phyloP scores from a whole-genome alignment of 768 basidiomycete species.

The Lactarius hengduanensis region DNA sequence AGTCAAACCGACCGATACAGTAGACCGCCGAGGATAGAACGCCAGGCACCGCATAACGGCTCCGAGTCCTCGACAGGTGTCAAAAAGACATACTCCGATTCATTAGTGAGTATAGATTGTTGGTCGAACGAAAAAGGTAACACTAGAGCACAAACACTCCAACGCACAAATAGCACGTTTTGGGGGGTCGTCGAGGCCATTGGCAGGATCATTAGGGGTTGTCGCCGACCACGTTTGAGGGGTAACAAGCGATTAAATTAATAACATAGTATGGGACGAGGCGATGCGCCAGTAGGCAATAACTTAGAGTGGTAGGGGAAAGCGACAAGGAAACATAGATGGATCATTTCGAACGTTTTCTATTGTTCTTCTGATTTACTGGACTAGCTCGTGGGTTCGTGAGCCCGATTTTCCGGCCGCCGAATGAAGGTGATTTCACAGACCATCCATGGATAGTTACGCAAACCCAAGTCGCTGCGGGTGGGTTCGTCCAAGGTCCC shows the following conservation, averaged over 20 bases:
- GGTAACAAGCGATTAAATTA: background rate
- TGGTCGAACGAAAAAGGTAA: background rate
- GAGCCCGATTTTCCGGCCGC: no score
- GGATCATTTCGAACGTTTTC: no score
- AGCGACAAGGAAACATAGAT: no score
- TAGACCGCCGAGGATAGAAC: background rate
- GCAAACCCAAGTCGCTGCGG: no score
- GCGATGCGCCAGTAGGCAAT: background rate
- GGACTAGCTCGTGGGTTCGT: no score
- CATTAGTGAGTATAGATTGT: background rate
- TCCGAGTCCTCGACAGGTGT: background rate
- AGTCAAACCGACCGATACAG: background rate
- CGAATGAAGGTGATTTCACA: no score
- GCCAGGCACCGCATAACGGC: background rate
- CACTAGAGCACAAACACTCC: background rate
- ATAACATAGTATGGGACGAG: background rate
- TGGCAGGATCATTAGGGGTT: background rate
- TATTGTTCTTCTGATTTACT: no score
- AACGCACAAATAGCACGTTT: background rate
- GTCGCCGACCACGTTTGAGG: background rate
- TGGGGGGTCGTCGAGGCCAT: background rate
- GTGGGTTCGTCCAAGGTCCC: no score
- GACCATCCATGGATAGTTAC: no score
- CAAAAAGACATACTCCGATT: background rate
- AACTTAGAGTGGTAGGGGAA: background rate